A percentile compares a stretch with the other conserved stretches of the same genome.
These are phyloP conservation scores for Tricharina praecox DNA, from an alignment of 495 filamentous ascomycete genomes.

Conservation along the genomic window DNA sequence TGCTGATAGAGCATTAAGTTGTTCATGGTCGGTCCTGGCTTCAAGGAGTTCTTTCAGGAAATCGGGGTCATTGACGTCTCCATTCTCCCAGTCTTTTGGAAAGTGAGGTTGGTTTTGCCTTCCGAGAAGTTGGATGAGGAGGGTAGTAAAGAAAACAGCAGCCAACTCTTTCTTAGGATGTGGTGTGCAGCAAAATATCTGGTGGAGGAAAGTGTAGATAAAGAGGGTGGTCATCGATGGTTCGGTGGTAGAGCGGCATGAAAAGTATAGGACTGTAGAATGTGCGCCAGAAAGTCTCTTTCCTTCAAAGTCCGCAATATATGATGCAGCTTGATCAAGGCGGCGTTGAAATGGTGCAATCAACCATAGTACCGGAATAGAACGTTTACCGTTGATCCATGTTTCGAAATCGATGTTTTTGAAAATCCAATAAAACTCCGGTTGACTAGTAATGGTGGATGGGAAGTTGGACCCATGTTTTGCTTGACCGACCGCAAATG, in stretches of 20 bases:
- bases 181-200: background rate
- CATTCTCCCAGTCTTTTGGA: no score
- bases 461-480: background rate
- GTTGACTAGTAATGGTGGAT: background rate
- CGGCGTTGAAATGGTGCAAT: background rate
- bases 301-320: background rate
- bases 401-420: background rate
- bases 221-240: background rate
- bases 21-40: no score
- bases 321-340: background rate
- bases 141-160: no score
- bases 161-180: background rate
- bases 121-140: no score
- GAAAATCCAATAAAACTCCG: slow-evolving; percentile 2
- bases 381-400: background rate
- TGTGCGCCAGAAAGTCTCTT: background rate
- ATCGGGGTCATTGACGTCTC: no score
- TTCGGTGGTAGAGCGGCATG: no score
- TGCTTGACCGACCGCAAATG: background rate
- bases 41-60: no score
- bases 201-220: background rate
- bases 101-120: no score
- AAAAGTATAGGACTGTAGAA: no score
- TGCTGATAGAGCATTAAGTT: no score
- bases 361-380: background rate